A percentile compares a stretch with the other conserved stretches of the same genome.
Evolutionary conservation across 2,329 filamentous ascomycete genomes (phyloP).

Genomic region (Calonectria fujianensis): DNA sequence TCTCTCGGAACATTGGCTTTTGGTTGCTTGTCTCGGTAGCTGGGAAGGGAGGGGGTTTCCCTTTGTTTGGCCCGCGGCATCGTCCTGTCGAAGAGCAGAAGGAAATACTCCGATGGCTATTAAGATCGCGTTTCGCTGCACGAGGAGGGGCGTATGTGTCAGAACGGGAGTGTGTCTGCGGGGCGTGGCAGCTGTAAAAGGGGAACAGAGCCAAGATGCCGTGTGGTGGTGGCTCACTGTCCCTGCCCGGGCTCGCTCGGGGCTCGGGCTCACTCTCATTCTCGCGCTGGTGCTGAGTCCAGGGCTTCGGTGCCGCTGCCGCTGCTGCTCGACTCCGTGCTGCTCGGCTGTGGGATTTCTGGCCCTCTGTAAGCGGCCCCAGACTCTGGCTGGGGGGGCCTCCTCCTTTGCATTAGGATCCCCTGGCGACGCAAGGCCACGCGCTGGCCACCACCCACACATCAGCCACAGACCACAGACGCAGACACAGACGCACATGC

Average conservation of each 20-base stretch:
- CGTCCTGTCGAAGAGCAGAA: conserved; percentile 23
- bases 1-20: conserved; percentile 1
- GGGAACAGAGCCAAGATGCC: conserved; percentile 25
- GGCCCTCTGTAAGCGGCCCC: conserved; percentile 5
- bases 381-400: conserved; percentile 18
- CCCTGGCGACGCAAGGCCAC: conserved; percentile 26
- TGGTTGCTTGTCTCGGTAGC: conserved; percentile 13
- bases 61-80: conserved; percentile 13
- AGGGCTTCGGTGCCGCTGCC: neutral
- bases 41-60: neutral
- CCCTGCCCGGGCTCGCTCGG: conserved; percentile 7
- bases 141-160: conserved; percentile 37
- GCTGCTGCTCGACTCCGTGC: conserved; percentile 1
- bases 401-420: conserved; percentile 15
- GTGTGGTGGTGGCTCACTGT: conserved; percentile 16
- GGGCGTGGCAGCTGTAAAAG: conserved; percentile 20
- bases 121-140: conserved; percentile 45
- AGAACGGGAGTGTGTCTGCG: conserved; percentile 12
- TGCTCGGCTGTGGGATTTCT: conserved; percentile 13
- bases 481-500: conserved; percentile 11
- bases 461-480: conserved; percentile 23
- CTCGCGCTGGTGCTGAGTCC: neutral
- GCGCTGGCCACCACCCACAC: conserved; percentile 24
- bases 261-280: conserved; percentile 16
- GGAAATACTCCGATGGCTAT: conserved; percentile 50